A percentile compares a stretch with the other conserved stretches of the same genome.
Evolutionary conservation across 2,329 filamentous ascomycete species (phyloP).

Genomic region (Aspergillus neoniger): DNA sequence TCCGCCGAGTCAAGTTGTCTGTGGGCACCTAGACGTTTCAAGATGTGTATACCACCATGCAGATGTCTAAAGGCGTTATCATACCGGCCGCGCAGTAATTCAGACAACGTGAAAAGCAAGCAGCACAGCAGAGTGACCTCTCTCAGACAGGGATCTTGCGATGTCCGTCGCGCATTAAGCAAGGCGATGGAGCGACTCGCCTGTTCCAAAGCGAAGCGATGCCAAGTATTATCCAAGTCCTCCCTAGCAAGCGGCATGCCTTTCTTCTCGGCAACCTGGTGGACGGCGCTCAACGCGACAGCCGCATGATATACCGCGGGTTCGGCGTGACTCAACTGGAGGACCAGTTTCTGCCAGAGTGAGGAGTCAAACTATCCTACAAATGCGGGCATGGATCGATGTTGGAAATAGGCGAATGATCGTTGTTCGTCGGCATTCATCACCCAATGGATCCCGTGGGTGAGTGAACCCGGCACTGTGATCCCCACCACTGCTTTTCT

Average conservation of each 20-base stretch:
- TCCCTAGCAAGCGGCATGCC: slow-evolving; percentile 4
- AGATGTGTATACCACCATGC: slow-evolving; percentile 2
- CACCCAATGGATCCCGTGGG: not conserved
- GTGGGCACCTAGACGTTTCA: not conserved
- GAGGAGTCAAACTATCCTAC: slow-evolving; percentile 17
- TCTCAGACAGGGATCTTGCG: slow-evolving; percentile 11
- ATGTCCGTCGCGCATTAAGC: slow-evolving; percentile 5
- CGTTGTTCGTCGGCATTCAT: slow-evolving; percentile 22
- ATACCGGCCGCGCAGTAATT: slow-evolving; percentile 11
- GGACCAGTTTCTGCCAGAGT: slow-evolving; percentile 11
- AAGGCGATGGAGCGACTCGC: not conserved
- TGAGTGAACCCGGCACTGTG: not conserved
- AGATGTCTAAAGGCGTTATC: slow-evolving; percentile 14
- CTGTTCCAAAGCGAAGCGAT: slow-evolving; percentile 15
- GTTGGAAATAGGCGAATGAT: slow-evolving; percentile 22
- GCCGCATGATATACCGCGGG: slow-evolving; percentile 14
- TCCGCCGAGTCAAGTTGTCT: not conserved
- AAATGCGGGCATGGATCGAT: slow-evolving; percentile 19
- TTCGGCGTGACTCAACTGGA: slow-evolving; percentile 7
- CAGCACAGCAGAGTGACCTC: slow-evolving; percentile 14
- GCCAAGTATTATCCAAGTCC: slow-evolving; percentile 8
- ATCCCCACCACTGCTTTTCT: not conserved
- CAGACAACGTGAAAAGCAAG: slow-evolving; percentile 10
- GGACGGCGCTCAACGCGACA: slow-evolving; percentile 9
- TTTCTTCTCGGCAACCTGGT: slow-evolving; percentile 1